Conservation (phyloP, 73 alveolate genomes). For the Diophrys appendiculata region DNA sequence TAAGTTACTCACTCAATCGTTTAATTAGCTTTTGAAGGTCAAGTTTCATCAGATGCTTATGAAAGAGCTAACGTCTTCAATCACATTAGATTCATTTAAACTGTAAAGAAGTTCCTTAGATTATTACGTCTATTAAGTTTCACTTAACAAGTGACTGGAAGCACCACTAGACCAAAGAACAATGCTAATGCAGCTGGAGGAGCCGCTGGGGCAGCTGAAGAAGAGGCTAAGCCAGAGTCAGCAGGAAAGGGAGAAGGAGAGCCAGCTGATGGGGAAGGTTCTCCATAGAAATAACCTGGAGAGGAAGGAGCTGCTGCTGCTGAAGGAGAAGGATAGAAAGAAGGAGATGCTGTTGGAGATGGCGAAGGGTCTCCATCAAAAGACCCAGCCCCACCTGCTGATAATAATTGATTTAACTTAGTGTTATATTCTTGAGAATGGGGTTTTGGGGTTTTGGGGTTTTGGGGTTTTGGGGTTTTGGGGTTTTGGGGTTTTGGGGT, state of each 20-base stretch:
- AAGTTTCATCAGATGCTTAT: conserved; percentile 47
- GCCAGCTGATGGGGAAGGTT: not conserved
- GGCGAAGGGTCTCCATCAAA: not conserved
- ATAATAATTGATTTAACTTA: no score
- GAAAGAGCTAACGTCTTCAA: conserved; percentile 42
- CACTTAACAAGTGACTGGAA: conserved; percentile 22
- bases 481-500: no score
- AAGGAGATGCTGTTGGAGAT: conserved; percentile 1
- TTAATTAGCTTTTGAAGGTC: conserved; percentile 32
- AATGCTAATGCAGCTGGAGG: not conserved
- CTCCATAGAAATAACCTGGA: not conserved
- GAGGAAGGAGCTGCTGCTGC: not conserved
- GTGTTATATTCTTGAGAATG: no score
- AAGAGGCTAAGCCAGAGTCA: not conserved
- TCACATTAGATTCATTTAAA: conserved; percentile 60
- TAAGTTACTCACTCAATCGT: conserved; percentile 57
- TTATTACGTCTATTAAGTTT: conserved; percentile 53
- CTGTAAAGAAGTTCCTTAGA: conserved; percentile 61
- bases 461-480: no score
- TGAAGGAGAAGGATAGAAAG: not conserved
- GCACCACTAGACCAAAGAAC: not conserved
- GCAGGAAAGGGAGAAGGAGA: not conserved
- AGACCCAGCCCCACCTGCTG: not conserved
- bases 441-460: no score
- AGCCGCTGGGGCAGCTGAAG: not conserved